phyloP scores from a whole-genome alignment of 208 protist species.

The Leishmania aethiopica region DNA sequence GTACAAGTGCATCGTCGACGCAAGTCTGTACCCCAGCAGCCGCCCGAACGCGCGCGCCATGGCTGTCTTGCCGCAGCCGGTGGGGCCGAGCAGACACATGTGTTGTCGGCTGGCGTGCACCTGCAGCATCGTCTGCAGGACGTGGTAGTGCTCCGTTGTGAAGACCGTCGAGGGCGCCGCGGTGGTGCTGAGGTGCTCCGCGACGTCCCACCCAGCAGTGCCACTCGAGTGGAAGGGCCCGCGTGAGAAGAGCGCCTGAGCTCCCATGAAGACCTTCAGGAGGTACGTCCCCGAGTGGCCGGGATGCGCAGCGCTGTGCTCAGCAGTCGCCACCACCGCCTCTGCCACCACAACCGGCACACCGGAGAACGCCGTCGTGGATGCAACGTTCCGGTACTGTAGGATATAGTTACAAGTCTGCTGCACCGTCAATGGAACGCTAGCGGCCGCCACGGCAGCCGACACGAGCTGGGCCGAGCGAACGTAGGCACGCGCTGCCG shows the following conservation, averaged over 20 bases:
- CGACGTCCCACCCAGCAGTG: constrained; percentile 11
- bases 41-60: constrained; percentile 77
- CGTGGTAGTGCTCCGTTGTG: constrained; percentile 66
- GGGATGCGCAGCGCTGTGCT: constrained; percentile 16
- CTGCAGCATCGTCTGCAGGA: constrained; percentile 80
- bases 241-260: constrained; percentile 24
- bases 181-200: constrained; percentile 23
- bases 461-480: constrained; percentile 36
- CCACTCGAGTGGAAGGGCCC: neutral
- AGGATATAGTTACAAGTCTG: constrained; percentile 67
- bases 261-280: constrained; percentile 59
- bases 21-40: constrained; percentile 66
- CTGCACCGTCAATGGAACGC: constrained; percentile 27
- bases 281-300: constrained; percentile 42
- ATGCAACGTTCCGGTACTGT: constrained; percentile 6
- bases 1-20: constrained; percentile 87
- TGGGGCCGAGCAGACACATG: constrained; percentile 84
- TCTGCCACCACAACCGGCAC: constrained; percentile 51
- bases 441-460: neutral
- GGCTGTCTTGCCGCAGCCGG: constrained; percentile 91
- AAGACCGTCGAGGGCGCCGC: constrained; percentile 42
- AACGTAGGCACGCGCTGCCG: constrained; percentile 28
- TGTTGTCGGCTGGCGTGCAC: constrained; percentile 73
- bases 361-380: constrained; percentile 23
- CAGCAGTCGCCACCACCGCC: constrained; percentile 57